Evolutionary conservation across 352 stramenopile species (phyloP).

Genomic region (Globisporangium nodosum): DNA sequence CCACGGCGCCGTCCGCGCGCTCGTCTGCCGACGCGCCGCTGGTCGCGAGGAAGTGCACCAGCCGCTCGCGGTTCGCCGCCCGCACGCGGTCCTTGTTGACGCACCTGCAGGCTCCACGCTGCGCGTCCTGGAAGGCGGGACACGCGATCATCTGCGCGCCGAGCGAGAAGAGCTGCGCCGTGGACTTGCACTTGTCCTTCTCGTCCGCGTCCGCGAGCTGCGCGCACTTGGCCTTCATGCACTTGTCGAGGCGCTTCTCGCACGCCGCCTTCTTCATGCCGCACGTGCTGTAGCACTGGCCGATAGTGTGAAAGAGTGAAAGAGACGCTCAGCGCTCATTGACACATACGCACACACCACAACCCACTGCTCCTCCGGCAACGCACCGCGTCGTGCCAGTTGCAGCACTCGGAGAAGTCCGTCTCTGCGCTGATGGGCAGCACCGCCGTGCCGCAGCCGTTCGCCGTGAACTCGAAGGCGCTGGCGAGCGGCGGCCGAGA

Average conservation of each 20-base stretch:
- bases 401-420: constrained; percentile 71
- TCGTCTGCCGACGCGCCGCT: constrained; percentile 38
- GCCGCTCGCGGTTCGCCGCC: constrained; percentile 30
- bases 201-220: constrained; percentile 9
- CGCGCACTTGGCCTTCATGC: constrained; percentile 57
- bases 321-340: background rate
- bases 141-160: constrained; percentile 68
- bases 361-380: too few species aligned
- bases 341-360: too few species aligned
- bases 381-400: constrained; percentile 71
- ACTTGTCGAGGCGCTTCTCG: constrained; percentile 67
- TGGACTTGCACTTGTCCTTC: constrained; percentile 41
- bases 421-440: constrained; percentile 37
- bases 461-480: constrained; percentile 67
- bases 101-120: constrained; percentile 69
- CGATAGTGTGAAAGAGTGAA: background rate
- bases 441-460: constrained; percentile 63
- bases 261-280: constrained; percentile 69
- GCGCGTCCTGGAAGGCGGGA: constrained; percentile 52
- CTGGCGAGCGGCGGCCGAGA: constrained; percentile 14
- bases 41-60: constrained; percentile 50
- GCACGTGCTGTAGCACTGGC: constrained; percentile 74
- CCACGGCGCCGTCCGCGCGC: constrained; percentile 26
- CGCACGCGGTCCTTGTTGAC: constrained; percentile 24
- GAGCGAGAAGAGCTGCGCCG: constrained; percentile 58